phyloP scores from a whole-genome alignment of 495 filamentous ascomycete species.

The Aspergillus nidulans region DNA sequence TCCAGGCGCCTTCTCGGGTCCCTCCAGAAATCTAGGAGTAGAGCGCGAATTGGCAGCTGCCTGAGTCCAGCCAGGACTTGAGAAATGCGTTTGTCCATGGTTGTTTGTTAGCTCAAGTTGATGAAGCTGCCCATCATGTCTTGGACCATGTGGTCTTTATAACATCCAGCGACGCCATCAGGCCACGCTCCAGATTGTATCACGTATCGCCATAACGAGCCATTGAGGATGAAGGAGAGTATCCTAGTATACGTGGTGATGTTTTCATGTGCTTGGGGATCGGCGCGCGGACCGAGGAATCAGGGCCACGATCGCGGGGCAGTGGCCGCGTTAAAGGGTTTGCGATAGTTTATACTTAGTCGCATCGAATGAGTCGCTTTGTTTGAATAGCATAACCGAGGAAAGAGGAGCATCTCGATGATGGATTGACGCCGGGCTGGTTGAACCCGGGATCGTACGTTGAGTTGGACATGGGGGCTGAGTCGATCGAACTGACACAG shows the following conservation, averaged over 20 bases:
- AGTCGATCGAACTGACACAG: no score
- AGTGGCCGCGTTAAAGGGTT: background rate
- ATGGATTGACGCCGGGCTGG: background rate
- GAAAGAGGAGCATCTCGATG: no score
- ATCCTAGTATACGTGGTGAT: background rate
- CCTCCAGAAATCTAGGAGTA: conserved; percentile 1
- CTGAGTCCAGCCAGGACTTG: conserved; percentile 3
- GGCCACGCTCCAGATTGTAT: background rate
- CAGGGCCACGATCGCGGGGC: background rate
- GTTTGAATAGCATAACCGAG: background rate
- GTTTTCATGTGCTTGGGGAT: conserved; percentile 2
- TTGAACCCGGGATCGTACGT: conserved; percentile 5
- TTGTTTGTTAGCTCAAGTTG: background rate
- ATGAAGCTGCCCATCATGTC: background rate
- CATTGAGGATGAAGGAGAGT: background rate
- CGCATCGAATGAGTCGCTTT: background rate
- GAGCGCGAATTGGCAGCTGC: background rate
- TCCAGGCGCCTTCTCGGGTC: conserved; percentile 3
- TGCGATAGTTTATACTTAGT: background rate
- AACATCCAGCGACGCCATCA: background rate
- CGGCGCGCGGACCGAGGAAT: conserved; percentile 5
- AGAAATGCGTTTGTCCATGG: conserved; percentile 6
- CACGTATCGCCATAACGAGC: background rate
- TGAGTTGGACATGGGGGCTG: background rate
- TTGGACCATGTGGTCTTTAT: background rate